A percentile compares a stretch with the other conserved stretches of the same genome.
Conservation (phyloP, 768 basidiomycete species). For the Pisolithus orientalis region DNA sequence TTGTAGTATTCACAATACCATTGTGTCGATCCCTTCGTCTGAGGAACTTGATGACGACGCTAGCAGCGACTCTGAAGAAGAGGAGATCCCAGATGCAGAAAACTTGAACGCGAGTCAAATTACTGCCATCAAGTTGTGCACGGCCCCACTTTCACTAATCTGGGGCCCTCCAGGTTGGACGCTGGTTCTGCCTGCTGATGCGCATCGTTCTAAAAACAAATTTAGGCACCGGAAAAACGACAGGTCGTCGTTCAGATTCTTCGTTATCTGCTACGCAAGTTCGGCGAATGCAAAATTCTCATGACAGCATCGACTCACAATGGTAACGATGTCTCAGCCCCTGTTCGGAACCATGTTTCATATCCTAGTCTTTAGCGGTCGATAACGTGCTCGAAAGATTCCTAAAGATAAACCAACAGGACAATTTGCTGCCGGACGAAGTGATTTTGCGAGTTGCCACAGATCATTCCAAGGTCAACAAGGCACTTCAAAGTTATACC, state of each 20-base stretch:
- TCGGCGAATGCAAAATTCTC: conserved; percentile 41
- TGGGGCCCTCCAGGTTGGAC: conserved; percentile 64
- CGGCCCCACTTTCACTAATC: conserved; percentile 45
- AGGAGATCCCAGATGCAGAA: conserved; percentile 9
- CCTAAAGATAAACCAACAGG: conserved; percentile 37
- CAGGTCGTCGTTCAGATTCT: conserved; percentile 63
- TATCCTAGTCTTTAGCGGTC: conserved; percentile 41
- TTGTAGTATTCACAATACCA: conserved; percentile 45
- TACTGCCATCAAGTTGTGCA: conserved; percentile 40
- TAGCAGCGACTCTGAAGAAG: conserved; percentile 6
- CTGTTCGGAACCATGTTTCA: not conserved
- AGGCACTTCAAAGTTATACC: conserved; percentile 50
- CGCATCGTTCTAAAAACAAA: not conserved
- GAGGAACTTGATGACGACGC: conserved; percentile 15
- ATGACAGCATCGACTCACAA: conserved; percentile 73
- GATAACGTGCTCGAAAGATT: conserved; percentile 68
- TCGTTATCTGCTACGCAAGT: conserved; percentile 31
- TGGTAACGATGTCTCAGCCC: conserved; percentile 28
- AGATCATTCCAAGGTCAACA: conserved; percentile 56
- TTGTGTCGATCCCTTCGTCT: conserved; percentile 26
- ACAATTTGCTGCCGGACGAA: conserved; percentile 43
- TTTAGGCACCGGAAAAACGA: conserved; percentile 66
- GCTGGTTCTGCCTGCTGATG: not conserved
- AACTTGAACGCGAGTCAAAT: conserved; percentile 51
- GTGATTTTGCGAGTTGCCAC: conserved; percentile 65